phyloP scores from a whole-genome alignment of 192 early-diverging fungal genomes.

The Rhizophlyctis rosea region DNA sequence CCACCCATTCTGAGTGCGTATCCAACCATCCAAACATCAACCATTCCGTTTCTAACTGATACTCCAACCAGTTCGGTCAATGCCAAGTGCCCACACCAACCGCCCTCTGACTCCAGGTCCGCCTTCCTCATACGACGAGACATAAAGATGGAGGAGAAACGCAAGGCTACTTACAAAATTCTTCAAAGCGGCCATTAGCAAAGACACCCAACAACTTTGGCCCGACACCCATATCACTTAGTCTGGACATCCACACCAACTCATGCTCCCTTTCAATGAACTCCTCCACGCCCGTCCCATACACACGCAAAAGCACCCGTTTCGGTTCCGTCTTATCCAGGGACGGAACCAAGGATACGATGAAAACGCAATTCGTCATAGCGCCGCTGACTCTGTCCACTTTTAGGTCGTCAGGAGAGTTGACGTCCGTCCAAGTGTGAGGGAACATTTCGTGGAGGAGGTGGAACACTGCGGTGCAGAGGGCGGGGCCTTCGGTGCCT shows the following conservation, averaged over 20 bases:
- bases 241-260: slow-evolving; percentile 69
- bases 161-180: slow-evolving; percentile 58
- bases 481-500: background rate
- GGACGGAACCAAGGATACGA: slow-evolving; percentile 28
- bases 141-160: too few species aligned
- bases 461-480: slow-evolving; percentile 7
- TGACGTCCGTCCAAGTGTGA: slow-evolving; percentile 16
- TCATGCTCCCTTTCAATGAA: slow-evolving; percentile 77
- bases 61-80: too few species aligned
- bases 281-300: slow-evolving; percentile 76
- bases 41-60: too few species aligned
- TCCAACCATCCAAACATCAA: too few species aligned
- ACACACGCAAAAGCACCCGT: slow-evolving; percentile 53
- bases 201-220: slow-evolving; percentile 73
- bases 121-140: too few species aligned
- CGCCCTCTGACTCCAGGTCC: too few species aligned
- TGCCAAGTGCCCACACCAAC: too few species aligned
- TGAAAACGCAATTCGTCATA: slow-evolving; percentile 60
- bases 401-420: slow-evolving; percentile 19
- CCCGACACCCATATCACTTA: slow-evolving; percentile 70
- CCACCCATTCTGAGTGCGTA: too few species aligned
- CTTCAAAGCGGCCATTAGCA: slow-evolving; percentile 81
- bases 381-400: slow-evolving; percentile 63
- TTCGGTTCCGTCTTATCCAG: slow-evolving; percentile 11
- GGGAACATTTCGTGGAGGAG: slow-evolving; percentile 19